These are phyloP conservation scores for Phycomyces nitens DNA, from an alignment of 192 early-diverging fungal genomes.

Conservation along the genomic window DNA sequence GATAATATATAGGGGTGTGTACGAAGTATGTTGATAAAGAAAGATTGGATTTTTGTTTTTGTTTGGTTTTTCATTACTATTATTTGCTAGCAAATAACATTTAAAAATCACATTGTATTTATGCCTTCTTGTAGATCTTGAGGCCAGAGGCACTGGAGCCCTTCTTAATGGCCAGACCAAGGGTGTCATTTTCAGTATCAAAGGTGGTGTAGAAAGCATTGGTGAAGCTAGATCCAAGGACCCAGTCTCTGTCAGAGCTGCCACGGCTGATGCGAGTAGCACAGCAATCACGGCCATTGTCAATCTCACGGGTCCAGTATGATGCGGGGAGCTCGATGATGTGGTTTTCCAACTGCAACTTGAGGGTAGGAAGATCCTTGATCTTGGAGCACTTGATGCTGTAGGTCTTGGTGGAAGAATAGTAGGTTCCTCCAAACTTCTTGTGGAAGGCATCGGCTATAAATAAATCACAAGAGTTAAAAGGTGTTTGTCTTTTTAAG, in stretches of 20 bases:
- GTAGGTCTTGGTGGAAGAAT: slow-evolving; percentile 20
- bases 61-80: no score
- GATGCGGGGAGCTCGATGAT: slow-evolving; percentile 30
- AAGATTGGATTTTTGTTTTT: no score
- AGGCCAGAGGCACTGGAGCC: slow-evolving; percentile 17
- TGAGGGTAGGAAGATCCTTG: slow-evolving; percentile 20
- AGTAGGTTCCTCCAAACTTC: slow-evolving; percentile 21
- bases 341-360: slow-evolving; percentile 18
- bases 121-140: slow-evolving; percentile 14
- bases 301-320: slow-evolving; percentile 33
- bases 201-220: slow-evolving; percentile 38
- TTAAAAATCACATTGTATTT: not conserved
- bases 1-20: no score
- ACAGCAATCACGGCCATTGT: slow-evolving; percentile 25
- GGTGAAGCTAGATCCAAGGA: slow-evolving; percentile 28
- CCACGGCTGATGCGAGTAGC: slow-evolving; percentile 16
- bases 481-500: no score
- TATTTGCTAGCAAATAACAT: no score
- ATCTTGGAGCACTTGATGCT: slow-evolving; percentile 33
- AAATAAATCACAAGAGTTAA: not conserved
- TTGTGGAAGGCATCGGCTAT: slow-evolving; percentile 32
- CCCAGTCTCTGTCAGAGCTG: slow-evolving; percentile 27
- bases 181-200: slow-evolving; percentile 26
- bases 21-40: no score
- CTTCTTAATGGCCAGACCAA: slow-evolving; percentile 32